Conservation (phyloP, 176 grass and related monocot genomes). For the Neostapfia colusana region DNA sequence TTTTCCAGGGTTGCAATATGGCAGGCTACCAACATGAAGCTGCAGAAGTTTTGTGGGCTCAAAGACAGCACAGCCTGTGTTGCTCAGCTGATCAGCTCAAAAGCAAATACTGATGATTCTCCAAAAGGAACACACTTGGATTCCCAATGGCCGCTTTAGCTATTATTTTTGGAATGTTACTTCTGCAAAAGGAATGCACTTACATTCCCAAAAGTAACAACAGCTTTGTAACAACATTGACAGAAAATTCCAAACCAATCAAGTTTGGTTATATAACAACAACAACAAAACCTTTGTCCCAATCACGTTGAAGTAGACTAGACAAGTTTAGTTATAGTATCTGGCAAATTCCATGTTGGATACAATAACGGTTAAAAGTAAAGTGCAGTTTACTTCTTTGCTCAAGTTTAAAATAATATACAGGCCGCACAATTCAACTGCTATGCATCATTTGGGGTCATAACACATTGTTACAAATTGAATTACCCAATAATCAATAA, state of each 20-base stretch:
- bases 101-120: not conserved
- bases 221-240: not conserved
- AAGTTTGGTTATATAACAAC: not conserved
- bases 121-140: conserved; percentile 1
- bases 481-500: not conserved
- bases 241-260: not conserved
- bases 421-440: conserved; percentile 3
- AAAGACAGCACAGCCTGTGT: not conserved
- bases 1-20: conserved; percentile 29
- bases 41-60: not conserved
- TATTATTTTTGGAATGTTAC: not conserved
- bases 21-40: conserved; percentile 13
- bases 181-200: conserved; percentile 10
- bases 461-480: not conserved
- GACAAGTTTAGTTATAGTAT: not conserved
- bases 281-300: too few species aligned
- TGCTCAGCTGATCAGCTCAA: not conserved
- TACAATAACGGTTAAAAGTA: not conserved
- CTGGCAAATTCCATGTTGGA: not conserved
- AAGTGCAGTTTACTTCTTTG: not conserved
- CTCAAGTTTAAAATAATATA: conserved; percentile 3
- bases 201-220: not conserved
- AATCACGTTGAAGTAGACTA: too few species aligned
- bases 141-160: not conserved
- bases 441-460: not conserved